Percentiles rank a stretch among this genome's conserved stretches.
Evolutionary conservation across 768 basidiomycete genomes (phyloP).

Genomic region (Kwoniella sp.): DNA sequence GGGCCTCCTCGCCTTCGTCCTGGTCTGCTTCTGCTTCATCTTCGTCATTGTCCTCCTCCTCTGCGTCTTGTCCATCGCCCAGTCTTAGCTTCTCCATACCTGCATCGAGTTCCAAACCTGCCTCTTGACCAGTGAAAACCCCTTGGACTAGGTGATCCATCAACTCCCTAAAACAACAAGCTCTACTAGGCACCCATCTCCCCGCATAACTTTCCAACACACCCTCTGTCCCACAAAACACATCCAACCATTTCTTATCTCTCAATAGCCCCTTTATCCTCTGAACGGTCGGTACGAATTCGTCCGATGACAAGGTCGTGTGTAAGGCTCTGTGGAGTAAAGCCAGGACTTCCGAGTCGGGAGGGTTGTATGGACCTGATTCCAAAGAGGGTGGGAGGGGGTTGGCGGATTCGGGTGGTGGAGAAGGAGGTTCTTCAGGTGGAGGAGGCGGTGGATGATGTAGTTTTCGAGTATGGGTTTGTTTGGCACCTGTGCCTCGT

Average conservation of each 20-base stretch:
- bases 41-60: conserved; percentile 22
- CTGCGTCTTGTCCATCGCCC: conserved; percentile 14
- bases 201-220: conserved; percentile 51
- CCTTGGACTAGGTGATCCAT: conserved; percentile 23
- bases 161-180: conserved; percentile 51
- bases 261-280: conserved; percentile 49
- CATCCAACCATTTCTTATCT: conserved; percentile 53
- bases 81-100: background rate
- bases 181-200: conserved; percentile 54
- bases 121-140: conserved; percentile 10
- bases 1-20: background rate
- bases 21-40: conserved; percentile 19
- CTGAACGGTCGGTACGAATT: conserved; percentile 41
- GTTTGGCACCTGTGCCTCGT: conserved; percentile 12
- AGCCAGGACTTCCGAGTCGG: conserved; percentile 42
- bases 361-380: conserved; percentile 29
- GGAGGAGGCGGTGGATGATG: conserved; percentile 42
- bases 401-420: conserved; percentile 2
- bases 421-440: conserved; percentile 8
- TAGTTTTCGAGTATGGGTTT: conserved; percentile 34
- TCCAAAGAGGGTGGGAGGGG: conserved; percentile 14
- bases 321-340: conserved; percentile 34
- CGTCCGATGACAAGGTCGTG: conserved; percentile 31
- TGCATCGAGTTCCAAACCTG: background rate
- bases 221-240: conserved; percentile 37